These are phyloP conservation scores for Rhinocladiella mackenziei DNA, from an alignment of 2,329 filamentous ascomycete genomes.

Conservation along the genomic window DNA sequence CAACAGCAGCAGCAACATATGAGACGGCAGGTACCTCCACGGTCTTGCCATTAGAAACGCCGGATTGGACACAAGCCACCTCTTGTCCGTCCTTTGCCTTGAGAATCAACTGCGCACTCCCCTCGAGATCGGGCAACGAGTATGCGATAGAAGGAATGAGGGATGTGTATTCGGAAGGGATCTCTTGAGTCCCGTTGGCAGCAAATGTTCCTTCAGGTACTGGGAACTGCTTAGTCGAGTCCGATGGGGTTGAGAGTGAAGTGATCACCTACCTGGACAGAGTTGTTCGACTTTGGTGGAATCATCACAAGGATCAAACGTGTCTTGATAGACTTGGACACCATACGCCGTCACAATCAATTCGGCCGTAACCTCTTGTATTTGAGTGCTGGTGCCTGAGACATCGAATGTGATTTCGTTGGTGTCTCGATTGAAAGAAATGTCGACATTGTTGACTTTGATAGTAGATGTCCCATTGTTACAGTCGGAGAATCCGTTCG, in stretches of 20 bases:
- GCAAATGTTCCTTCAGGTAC: constrained; percentile 72
- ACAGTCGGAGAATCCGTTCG: constrained; percentile 75
- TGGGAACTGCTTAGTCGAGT: constrained; percentile 32
- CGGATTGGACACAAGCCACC: constrained; percentile 77
- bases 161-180: constrained; percentile 66
- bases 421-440: constrained; percentile 72
- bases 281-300: constrained; percentile 65
- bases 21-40: constrained; percentile 69
- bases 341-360: constrained; percentile 83
- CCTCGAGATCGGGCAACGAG: constrained; percentile 82
- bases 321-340: constrained; percentile 69
- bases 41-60: constrained; percentile 83
- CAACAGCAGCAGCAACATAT: constrained; percentile 78
- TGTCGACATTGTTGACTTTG: constrained; percentile 67
- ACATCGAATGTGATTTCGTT: constrained; percentile 77
- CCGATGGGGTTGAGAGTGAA: neutral
- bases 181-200: constrained; percentile 66
- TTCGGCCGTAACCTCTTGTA: constrained; percentile 74
- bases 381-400: constrained; percentile 66
- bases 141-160: constrained; percentile 88
- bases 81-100: constrained; percentile 57
- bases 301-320: constrained; percentile 76
- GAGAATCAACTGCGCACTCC: constrained; percentile 74
- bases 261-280: constrained; percentile 66
- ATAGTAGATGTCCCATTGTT: constrained; percentile 52